Evolutionary conservation across 768 basidiomycete genomes (phyloP).

Genomic region (Vararia minispora): DNA sequence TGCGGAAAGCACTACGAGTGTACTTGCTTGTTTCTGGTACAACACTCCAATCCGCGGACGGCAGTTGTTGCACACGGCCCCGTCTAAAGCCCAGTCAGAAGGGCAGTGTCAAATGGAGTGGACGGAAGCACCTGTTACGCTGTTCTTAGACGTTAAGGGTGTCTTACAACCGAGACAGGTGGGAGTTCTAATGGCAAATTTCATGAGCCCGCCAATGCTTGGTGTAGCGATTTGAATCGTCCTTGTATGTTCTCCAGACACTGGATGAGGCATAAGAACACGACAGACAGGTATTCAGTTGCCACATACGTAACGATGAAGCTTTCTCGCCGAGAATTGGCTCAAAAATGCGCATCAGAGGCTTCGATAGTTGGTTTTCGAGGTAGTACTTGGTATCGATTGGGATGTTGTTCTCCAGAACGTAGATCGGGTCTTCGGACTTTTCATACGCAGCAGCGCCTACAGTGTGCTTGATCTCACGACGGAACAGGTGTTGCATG

Average conservation of each 20-base stretch:
- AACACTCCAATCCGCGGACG: conserved; percentile 75
- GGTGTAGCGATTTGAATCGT: conserved; percentile 96
- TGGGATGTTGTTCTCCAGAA: conserved; percentile 94
- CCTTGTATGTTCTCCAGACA: conserved; percentile 92
- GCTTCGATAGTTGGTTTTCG: conserved; percentile 96
- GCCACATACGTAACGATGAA: conserved; percentile 56
- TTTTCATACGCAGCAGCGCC: conserved; percentile 98
- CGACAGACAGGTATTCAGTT: neutral
- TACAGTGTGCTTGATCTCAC: no score
- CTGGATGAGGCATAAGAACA: conserved; percentile 28
- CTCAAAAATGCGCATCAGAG: conserved; percentile 95
- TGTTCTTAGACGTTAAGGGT: conserved; percentile 66
- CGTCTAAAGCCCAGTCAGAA: conserved; percentile 36
- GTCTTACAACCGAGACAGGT: conserved; percentile 97
- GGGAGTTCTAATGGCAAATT: conserved; percentile 91
- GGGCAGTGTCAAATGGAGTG: neutral
- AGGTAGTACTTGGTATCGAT: conserved; percentile 98
- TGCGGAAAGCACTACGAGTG: neutral
- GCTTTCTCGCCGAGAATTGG: conserved; percentile 94
- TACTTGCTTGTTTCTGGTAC: conserved; percentile 78
- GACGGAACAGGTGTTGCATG: neutral
- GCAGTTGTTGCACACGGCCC: conserved; percentile 94
- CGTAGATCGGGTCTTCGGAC: conserved; percentile 95
- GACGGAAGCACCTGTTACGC: conserved; percentile 41
- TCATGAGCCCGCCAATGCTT: conserved; percentile 94